These are phyloP conservation scores for Pholiota adiposa DNA, from an alignment of 1,284 basidiomycete species.

Conservation along the genomic window DNA sequence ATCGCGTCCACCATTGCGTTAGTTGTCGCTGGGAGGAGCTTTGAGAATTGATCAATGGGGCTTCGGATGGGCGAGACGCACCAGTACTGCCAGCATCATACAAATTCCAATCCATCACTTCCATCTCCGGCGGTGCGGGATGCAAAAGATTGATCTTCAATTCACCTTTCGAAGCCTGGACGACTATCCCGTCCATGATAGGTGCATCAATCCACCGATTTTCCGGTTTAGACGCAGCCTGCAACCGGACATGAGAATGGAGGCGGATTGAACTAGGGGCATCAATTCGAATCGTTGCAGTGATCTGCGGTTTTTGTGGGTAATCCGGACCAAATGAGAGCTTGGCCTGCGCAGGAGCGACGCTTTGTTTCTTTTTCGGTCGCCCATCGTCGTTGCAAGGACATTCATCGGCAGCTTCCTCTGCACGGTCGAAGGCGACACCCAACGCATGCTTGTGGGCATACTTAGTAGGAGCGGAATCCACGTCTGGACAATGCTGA, in stretches of 20 bases:
- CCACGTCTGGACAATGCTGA: conserved; percentile 11
- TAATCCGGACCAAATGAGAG: conserved; percentile 38
- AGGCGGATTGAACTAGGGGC: conserved; percentile 49
- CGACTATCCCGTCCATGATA: conserved; percentile 59
- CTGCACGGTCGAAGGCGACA: conserved; percentile 61
- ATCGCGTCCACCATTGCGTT: conserved; percentile 68
- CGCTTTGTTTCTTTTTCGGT: conserved; percentile 42
- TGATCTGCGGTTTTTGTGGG: conserved; percentile 35
- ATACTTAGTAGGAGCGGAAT: conserved; percentile 40
- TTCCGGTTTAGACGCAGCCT: conserved; percentile 57
- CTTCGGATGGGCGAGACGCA: conserved; percentile 26
- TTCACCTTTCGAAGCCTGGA: conserved; percentile 54
- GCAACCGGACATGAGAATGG: conserved; percentile 65
- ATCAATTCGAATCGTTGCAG: conserved; percentile 60
- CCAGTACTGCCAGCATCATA: conserved; percentile 64
- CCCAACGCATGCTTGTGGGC: conserved; percentile 57
- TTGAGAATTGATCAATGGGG: background rate
- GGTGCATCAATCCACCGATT: conserved; percentile 48
- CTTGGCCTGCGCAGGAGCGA: conserved; percentile 43
- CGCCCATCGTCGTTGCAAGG: conserved; percentile 63
- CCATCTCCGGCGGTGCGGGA: conserved; percentile 60
- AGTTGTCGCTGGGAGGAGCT: conserved; percentile 60
- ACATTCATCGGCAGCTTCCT: conserved; percentile 67
- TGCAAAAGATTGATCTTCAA: conserved; percentile 55
- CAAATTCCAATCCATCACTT: conserved; percentile 62